Evolutionary conservation across 257 asterid genomes (phyloP), one percentile per base, ranked within the genome.

Genomic region (Leonotis leonurus): DNA sequence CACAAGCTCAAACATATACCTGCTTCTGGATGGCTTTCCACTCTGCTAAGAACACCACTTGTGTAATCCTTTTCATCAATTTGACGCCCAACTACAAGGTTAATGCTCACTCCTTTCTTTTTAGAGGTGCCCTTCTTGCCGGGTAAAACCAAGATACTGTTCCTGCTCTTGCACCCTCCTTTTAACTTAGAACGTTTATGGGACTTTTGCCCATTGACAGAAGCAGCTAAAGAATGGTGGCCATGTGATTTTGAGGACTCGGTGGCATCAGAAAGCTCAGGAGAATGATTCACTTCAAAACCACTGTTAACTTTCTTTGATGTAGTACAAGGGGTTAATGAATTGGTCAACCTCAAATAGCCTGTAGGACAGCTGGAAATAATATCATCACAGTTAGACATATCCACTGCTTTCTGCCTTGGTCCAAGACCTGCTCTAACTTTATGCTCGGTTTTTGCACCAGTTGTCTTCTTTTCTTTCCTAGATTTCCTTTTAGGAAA

Each of bases 381-480:
- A 64, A 32, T 30, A 22, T 40, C 83, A 37, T 68, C 70, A 51
- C 27, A 70, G 50, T 58, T 35, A 65, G 88, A 65, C 8, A 44
- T 69, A 48, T 65, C 80, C 57, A 36, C 78, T 57, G 14, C 62
- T 56, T 50, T 68, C 74, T 56, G 80, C 27, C 70, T 74, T 20
- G 37, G 65, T 59, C 50, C 84, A 56, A 49, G 62, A 69, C 67
- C 77, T 59, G n/a, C 63, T 55, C 68, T 71, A 33, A 26, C 71
- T 61, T 57, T 69, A 54, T 55, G 68, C 64, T 63, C 36, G 71
- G 61, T 64, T 62, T 62, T 79, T 41, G 68, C 62, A 68, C 73
- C 68, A 62, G 52, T 75, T 41, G 39, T 75, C 78, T 73, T 73
- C 69, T 77, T 80, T 65, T 77, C 89, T 71, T 81, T 73, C 70